A percentile compares a stretch with the other conserved stretches of the same genome.
phyloP scores from a whole-genome alignment of 2,329 filamentous ascomycete species.

The Tolypocladium inflatum region DNA sequence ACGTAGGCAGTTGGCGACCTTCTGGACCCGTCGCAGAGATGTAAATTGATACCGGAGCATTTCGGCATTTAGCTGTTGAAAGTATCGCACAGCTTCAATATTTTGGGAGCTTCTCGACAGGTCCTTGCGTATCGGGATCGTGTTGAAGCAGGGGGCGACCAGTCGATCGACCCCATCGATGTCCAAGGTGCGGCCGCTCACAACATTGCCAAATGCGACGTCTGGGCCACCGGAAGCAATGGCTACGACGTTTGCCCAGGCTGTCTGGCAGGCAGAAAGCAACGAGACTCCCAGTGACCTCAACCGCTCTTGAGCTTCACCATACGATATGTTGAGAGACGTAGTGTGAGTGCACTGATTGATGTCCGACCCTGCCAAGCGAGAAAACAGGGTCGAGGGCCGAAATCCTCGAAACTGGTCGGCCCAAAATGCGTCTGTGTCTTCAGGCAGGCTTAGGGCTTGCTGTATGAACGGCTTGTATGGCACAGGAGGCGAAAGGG shows the following conservation, averaged over 20 bases:
- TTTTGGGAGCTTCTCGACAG: slow-evolving; percentile 39
- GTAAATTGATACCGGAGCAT: slow-evolving; percentile 64
- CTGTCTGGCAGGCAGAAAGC: slow-evolving; percentile 59
- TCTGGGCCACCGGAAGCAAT: slow-evolving; percentile 48
- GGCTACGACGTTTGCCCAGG: slow-evolving; percentile 60
- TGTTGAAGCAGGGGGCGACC: slow-evolving; percentile 90
- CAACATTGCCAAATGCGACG: slow-evolving; percentile 79
- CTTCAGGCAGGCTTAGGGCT: slow-evolving; percentile 37
- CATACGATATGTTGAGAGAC: slow-evolving; percentile 27
- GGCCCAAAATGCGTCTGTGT: slow-evolving; percentile 58
- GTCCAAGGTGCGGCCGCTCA: slow-evolving; percentile 63
- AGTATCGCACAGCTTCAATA: slow-evolving; percentile 44
- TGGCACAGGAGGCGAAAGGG: slow-evolving; percentile 38
- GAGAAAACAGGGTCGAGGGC: slow-evolving; percentile 16
- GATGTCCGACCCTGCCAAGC: slow-evolving; percentile 9
- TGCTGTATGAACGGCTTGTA: slow-evolving; percentile 57
- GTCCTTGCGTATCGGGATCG: slow-evolving; percentile 59
- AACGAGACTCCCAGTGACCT: slow-evolving; percentile 50
- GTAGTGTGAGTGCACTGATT: slow-evolving; percentile 18
- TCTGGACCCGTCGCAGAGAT: slow-evolving; percentile 63
- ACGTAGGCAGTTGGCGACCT: slow-evolving; percentile 27
- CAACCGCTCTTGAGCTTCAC: slow-evolving; percentile 36
- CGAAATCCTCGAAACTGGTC: slow-evolving; percentile 42
- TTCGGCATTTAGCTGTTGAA: slow-evolving; percentile 54
- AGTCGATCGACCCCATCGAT: slow-evolving; percentile 59